phyloP scores from a whole-genome alignment of 1,284 basidiomycete genomes.

The Vanrija pseudolonga region DNA sequence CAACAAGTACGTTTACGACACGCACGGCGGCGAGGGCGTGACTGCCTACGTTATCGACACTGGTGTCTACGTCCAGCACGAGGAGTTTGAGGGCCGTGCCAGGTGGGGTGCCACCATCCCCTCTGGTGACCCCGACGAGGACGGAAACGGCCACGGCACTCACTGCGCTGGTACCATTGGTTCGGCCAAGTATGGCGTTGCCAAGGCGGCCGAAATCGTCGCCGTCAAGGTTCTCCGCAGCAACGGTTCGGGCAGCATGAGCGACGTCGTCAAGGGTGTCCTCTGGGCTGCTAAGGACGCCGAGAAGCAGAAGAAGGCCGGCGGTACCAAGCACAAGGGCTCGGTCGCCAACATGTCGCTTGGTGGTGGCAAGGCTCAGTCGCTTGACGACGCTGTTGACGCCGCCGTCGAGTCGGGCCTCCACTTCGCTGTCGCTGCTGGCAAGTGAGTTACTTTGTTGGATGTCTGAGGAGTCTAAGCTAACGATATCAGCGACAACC shows the following conservation, averaged over 20 bases:
- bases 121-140: constrained; percentile 67
- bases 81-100: constrained; percentile 84
- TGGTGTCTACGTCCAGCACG: constrained; percentile 74
- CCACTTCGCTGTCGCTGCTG: constrained; percentile 93
- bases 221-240: constrained; percentile 97
- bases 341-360: constrained; percentile 98
- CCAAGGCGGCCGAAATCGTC: constrained; percentile 82
- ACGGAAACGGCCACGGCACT: constrained; percentile 63
- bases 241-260: constrained; percentile 92
- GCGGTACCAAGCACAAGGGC: constrained; percentile 77
- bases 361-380: constrained; percentile 87
- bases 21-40: constrained; percentile 79
- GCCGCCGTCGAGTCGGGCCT: constrained; percentile 76
- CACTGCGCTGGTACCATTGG: constrained; percentile 84
- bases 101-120: constrained; percentile 81
- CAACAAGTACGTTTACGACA: constrained; percentile 75
- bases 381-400: constrained; percentile 83
- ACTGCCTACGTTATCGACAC: constrained; percentile 67
- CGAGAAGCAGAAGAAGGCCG: constrained; percentile 54
- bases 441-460: constrained; percentile 51
- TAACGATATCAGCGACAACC: constrained; percentile 53
- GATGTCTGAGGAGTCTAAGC: constrained; percentile 13
- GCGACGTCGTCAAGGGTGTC: constrained; percentile 87
- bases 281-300: constrained; percentile 72
- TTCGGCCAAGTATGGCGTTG: constrained; percentile 81